Percentiles rank a stretch among this genome's conserved stretches.
Conservation (phyloP, 768 basidiomycete genomes). For the Leucocoprinus leucothites region DNA sequence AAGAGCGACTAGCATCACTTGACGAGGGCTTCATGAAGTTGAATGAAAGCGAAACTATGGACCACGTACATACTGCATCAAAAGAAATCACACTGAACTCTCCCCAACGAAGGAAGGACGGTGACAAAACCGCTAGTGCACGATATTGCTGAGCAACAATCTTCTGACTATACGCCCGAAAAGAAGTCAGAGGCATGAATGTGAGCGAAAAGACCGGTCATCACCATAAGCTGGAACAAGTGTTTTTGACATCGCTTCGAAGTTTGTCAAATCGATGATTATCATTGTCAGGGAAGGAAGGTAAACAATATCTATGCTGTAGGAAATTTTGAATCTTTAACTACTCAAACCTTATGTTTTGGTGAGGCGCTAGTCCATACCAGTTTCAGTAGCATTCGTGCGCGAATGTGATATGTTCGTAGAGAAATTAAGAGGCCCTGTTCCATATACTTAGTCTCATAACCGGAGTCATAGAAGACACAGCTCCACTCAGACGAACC, state of each 20-base stretch:
- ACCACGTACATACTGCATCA: not conserved
- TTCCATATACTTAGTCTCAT: not conserved
- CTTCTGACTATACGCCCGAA: not conserved
- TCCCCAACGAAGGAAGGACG: not conserved
- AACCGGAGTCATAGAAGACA: not conserved
- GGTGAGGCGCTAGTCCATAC: not conserved
- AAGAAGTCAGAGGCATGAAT: not conserved
- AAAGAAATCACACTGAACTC: conserved; percentile 2
- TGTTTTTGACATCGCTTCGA: not conserved
- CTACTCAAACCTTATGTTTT: not conserved
- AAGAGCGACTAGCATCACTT: not conserved
- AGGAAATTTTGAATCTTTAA: not conserved
- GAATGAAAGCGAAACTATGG: not conserved
- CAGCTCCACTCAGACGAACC: not conserved
- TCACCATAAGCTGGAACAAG: not conserved
- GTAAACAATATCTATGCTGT: not conserved
- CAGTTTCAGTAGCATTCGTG: not conserved
- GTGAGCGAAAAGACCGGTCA: not conserved
- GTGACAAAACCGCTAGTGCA: not conserved
- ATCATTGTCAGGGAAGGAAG: not conserved
- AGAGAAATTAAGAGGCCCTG: not conserved
- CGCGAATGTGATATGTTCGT: conserved; percentile 1
- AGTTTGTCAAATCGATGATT: not conserved
- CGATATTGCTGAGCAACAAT: not conserved
- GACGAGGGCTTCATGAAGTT: not conserved